Base-by-base conservation (phyloP, 768 basidiomycete genomes). In the Tylopilus cervinicoccineus region DNA sequence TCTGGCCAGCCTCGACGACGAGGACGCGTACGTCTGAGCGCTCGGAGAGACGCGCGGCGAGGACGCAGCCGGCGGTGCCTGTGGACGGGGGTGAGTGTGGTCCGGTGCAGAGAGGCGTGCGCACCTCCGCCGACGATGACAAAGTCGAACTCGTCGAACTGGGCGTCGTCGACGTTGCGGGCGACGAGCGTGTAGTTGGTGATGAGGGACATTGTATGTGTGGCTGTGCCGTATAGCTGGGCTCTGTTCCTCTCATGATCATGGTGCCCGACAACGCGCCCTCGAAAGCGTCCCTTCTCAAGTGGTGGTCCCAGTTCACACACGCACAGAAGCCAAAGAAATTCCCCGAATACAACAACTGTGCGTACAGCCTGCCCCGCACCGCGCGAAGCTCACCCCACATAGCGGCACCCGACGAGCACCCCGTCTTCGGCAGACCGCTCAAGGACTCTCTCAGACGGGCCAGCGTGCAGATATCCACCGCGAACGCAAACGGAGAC, bases 381-480 rank as follows among this genome's bases (percentile, higher is more conserved):
- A 5, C 2, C 4, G 7, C 33, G 1, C 4, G 5, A 24, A 23
- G 11, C 48, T 51, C 48, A 46, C 33, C 24, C 24, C 16, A 28
- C 39, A 38, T 36, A 61, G 62, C 47, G 14, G 27, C 69, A 62
- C 61, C 52, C 48, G 65, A 63, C 51, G 72, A 69, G 52, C 61
- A 64, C 55, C 72, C 72, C 64, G 92, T 98, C 26, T 98, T 98
- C 60, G 88, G 88, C 5, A 86, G 81, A 48, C 84, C 92, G 2
- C 79, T 97, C 60, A 78, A 79, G 57, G 89, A 94, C 61, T 87
- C 86, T 52, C 72, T 98, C 56, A 78, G 77, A 58, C 87, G 86
- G 65, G 95, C 95, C 14, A 87, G 81, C 58, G 95, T 96, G 1
- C 93, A 94, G 62, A 95, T 98, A 63, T 91, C 88, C 10, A 95